These are phyloP conservation scores for Suillus luteus DNA, from an alignment of 768 basidiomycete species.

Conservation along the genomic window DNA sequence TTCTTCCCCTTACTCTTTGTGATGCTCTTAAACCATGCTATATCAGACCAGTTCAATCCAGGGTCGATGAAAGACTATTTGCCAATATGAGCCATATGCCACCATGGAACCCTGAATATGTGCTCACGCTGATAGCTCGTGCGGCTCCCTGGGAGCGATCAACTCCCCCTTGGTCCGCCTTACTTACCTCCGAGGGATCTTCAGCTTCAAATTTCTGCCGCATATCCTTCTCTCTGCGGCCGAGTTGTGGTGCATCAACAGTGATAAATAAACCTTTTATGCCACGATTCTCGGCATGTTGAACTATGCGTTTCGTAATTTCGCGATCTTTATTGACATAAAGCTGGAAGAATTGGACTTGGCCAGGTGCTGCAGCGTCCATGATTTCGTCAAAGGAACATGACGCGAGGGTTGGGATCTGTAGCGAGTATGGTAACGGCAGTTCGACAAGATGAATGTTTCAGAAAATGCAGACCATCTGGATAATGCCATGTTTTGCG, in stretches of 20 bases:
- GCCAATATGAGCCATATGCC: background rate
- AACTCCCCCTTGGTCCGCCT: conserved; percentile 36
- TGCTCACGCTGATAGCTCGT: conserved; percentile 76
- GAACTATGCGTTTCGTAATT: conserved; percentile 79
- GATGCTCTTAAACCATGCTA: conserved; percentile 64
- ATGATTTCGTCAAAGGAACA: conserved; percentile 93
- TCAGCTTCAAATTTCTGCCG: conserved; percentile 89
- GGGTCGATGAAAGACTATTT: conserved; percentile 88
- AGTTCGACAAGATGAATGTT: conserved; percentile 4
- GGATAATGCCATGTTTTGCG: conserved; percentile 68
- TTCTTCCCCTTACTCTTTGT: conserved; percentile 46
- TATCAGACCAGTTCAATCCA: conserved; percentile 78
- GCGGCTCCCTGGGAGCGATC: conserved; percentile 87
- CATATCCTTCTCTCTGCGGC: conserved; percentile 93
- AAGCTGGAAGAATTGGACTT: conserved; percentile 84
- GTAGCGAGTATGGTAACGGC: conserved; percentile 1
- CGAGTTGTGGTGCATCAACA: conserved; percentile 92
- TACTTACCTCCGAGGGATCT: conserved; percentile 22
- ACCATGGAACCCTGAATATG: background rate
- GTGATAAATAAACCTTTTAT: conserved; percentile 93
- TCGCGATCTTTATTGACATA: conserved; percentile 84
- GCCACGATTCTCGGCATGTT: conserved; percentile 83
- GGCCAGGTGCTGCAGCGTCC: conserved; percentile 75
- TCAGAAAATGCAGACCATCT: conserved; percentile 49
- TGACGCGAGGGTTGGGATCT: conserved; percentile 91